A percentile compares a stretch with the other conserved stretches of the same genome.
Evolutionary conservation across 768 basidiomycete species (phyloP).

Genomic region (Filobasidium floriforme): DNA sequence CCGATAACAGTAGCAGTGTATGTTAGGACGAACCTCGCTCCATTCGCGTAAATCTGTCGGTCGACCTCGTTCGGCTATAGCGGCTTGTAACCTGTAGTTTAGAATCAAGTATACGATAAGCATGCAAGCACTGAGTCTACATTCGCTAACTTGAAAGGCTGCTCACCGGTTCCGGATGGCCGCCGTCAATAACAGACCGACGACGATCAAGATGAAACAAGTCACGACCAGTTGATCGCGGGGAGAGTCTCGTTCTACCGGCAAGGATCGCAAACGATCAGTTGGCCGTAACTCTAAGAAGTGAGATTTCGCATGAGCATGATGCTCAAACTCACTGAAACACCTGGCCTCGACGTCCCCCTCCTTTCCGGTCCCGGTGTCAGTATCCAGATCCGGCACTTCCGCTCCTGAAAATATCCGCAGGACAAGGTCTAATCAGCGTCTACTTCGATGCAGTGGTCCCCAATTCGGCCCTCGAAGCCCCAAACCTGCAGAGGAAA

Average conservation of each 20-base stretch:
- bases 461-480: too few relatives aligned
- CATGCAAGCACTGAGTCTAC: too few relatives aligned
- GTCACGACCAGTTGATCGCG: slow-evolving; percentile 89
- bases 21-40: slow-evolving; percentile 34
- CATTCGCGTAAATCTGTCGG: slow-evolving; percentile 42
- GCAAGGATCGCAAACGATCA: background rate
- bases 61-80: slow-evolving; percentile 39
- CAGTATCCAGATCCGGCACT: slow-evolving; percentile 79
- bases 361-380: slow-evolving; percentile 88
- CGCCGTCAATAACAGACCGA: slow-evolving; percentile 74
- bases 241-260: slow-evolving; percentile 82
- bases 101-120: too few relatives aligned
- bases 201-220: slow-evolving; percentile 76
- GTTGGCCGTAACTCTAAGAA: background rate
- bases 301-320: too few relatives aligned
- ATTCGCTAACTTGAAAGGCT: too few relatives aligned
- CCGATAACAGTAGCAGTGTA: too few relatives aligned
- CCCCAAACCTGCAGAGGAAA: too few relatives aligned
- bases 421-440: slow-evolving; percentile 8
- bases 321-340: slow-evolving; percentile 76
- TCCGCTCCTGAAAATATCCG: slow-evolving; percentile 25
- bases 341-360: slow-evolving; percentile 92
- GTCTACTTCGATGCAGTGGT: background rate
- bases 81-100: slow-evolving; percentile 34
- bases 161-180: slow-evolving; percentile 52